These are phyloP conservation scores for Medicago lupulina DNA, from an alignment of 306 rosid species.

Conservation along the genomic window DNA sequence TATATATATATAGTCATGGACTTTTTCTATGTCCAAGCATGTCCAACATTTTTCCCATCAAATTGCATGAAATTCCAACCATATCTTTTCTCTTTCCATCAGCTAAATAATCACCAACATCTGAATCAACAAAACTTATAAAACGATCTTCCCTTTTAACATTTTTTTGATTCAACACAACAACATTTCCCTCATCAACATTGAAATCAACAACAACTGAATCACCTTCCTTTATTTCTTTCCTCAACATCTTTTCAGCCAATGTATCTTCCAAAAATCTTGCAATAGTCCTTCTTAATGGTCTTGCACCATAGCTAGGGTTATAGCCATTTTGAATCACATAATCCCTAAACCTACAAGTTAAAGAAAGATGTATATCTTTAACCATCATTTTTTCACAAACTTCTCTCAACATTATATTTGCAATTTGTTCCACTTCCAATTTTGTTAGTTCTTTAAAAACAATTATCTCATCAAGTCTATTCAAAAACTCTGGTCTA, in stretches of 20 bases:
- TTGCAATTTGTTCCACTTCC: conserved; percentile 1
- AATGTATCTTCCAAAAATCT: conserved; percentile 81
- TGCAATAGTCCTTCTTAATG: conserved; percentile 74
- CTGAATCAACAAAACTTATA: background rate
- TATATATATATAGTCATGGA: background rate
- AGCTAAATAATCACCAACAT: background rate
- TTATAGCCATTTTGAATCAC: conserved; percentile 15
- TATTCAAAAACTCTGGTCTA: conserved; percentile 73
- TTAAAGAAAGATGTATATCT: conserved; percentile 4
- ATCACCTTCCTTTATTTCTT: conserved; percentile 78
- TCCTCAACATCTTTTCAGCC: conserved; percentile 77
- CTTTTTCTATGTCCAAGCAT: conserved; percentile 25
- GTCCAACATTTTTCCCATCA: conserved; percentile 39
- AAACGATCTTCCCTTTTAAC: background rate
- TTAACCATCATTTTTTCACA: background rate
- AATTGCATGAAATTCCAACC: conserved; percentile 22
- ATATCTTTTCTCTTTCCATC: conserved; percentile 11
- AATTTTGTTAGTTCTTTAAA: background rate
- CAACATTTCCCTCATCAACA: conserved; percentile 69
- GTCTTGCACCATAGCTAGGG: conserved; percentile 16
- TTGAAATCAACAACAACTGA: conserved; percentile 64
- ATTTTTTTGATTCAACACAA: conserved; percentile 53
- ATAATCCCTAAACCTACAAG: background rate
- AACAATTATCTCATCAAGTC: conserved; percentile 11
- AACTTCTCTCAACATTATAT: conserved; percentile 15